These are phyloP conservation scores for Diaporthe eres DNA, from an alignment of 2,329 filamentous ascomycete species.

Conservation along the genomic window DNA sequence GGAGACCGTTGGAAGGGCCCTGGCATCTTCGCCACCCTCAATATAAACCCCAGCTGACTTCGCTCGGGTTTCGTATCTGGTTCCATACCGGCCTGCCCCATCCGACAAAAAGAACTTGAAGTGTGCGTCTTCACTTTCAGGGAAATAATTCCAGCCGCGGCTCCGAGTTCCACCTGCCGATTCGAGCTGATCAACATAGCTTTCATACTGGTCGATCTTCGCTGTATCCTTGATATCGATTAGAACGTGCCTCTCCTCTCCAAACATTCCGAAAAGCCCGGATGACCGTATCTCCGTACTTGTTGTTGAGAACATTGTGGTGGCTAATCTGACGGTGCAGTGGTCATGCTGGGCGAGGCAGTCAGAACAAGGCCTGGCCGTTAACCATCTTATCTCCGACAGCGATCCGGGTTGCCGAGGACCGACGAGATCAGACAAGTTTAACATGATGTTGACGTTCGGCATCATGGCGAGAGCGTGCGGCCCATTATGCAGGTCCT, in stretches of 20 bases:
- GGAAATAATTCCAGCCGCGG: neutral
- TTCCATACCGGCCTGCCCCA: neutral
- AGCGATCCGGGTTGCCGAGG: neutral
- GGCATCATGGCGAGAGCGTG: neutral
- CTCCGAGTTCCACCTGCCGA: neutral
- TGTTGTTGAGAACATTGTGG: neutral
- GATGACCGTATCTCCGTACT: neutral
- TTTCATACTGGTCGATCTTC: neutral
- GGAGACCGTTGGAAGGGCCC: neutral
- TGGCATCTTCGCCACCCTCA: neutral
- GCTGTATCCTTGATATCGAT: neutral
- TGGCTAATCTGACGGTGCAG: neutral
- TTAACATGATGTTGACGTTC: neutral
- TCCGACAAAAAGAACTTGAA: no score
- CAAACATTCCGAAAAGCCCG: slow-evolving; percentile 10
- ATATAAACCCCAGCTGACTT: no score
- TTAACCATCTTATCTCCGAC: neutral
- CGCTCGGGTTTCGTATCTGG: neutral
- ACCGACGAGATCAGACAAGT: neutral
- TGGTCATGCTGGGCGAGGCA: neutral
- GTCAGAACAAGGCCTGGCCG: neutral
- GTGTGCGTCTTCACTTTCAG: neutral
- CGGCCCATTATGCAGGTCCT: neutral
- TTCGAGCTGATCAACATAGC: neutral
- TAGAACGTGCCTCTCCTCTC: neutral